Evolutionary conservation across 75 land plant species (phyloP).

Genomic region (Adiantum capillusveneris): DNA sequence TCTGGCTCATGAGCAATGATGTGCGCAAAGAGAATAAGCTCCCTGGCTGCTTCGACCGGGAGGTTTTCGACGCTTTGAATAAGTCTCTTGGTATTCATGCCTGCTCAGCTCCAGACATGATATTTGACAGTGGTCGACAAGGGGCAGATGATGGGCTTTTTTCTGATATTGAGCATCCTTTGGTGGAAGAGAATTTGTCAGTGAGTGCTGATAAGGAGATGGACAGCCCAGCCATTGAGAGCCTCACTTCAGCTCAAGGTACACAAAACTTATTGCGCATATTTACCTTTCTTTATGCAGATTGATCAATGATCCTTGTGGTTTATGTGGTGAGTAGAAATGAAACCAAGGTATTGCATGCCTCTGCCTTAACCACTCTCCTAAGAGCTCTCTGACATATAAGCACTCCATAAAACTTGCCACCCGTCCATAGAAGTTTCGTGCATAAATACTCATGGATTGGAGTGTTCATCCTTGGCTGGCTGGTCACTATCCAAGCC

Average conservation of each 20-base stretch:
- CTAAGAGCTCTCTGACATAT: no score
- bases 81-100: conserved; percentile 3
- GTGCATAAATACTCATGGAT: no score
- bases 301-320: no score
- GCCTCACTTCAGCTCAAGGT: conserved; percentile 4
- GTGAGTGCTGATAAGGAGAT: conserved; percentile 3
- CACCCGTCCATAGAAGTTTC: no score
- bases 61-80: conserved; percentile 16
- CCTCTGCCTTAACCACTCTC: no score
- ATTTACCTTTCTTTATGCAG: no score
- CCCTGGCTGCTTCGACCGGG: conserved; percentile 19
- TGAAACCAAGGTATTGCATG: no score
- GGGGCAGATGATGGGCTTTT: conserved; percentile 12
- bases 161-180: conserved; percentile 15
- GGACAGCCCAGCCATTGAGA: conserved; percentile 2
- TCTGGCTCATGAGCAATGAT: conserved; percentile 18
- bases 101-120: conserved; percentile 1
- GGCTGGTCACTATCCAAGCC: no score
- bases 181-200: background rate
- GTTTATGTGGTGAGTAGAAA: no score
- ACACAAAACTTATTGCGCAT: background rate
- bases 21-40: conserved; percentile 16
- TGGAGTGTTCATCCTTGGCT: no score
- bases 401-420: no score
- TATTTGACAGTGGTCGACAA: conserved; percentile 11